Percentiles rank a stretch among this genome's conserved stretches.
phyloP scores from a whole-genome alignment of 331 rosid genomes.

The Prunus yedoensis region DNA sequence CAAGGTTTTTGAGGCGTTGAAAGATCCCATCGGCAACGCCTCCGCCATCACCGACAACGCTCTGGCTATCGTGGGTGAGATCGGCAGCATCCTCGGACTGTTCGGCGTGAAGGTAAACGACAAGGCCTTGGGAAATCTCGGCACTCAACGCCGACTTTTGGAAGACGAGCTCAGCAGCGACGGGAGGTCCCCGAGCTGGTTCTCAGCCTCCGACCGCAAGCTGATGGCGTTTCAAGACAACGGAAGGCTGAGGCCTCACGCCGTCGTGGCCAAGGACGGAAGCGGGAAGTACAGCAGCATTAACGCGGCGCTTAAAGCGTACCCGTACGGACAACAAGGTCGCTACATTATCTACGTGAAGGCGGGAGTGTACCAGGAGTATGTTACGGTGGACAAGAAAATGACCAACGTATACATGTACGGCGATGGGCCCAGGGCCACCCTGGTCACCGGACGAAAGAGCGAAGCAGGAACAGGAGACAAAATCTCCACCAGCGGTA shows the following conservation, averaged over 20 bases:
- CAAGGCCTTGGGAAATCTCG: conserved; percentile 8
- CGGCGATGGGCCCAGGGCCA: conserved; percentile 47
- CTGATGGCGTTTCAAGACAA: conserved; percentile 25
- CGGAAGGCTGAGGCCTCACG: conserved; percentile 18
- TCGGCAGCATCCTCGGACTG: conserved; percentile 20
- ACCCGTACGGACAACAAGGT: conserved; percentile 32
- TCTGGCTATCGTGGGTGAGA: conserved; percentile 41
- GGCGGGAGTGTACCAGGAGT: conserved; percentile 21
- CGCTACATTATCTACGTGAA: conserved; percentile 44
- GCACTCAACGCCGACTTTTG: conserved; percentile 37
- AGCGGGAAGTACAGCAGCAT: conserved; percentile 36
- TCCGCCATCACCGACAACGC: conserved; percentile 45
- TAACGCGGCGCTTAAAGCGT: conserved; percentile 31
- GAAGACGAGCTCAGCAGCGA: not conserved
- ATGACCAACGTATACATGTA: conserved; percentile 28
- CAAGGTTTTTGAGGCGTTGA: not conserved
- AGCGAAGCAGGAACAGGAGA: not conserved
- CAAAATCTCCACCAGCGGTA: conserved; percentile 11
- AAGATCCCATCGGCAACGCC: conserved; percentile 23
- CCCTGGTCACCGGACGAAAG: conserved; percentile 41
- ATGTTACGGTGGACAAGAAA: conserved; percentile 24
- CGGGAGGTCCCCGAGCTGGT: conserved; percentile 41
- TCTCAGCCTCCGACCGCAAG: conserved; percentile 36
- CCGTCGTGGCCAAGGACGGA: conserved; percentile 46
- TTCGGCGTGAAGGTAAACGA: conserved; percentile 27